Conservation (phyloP, 2,329 filamentous ascomycete genomes). For the Aureobasidium sp. region DNA sequence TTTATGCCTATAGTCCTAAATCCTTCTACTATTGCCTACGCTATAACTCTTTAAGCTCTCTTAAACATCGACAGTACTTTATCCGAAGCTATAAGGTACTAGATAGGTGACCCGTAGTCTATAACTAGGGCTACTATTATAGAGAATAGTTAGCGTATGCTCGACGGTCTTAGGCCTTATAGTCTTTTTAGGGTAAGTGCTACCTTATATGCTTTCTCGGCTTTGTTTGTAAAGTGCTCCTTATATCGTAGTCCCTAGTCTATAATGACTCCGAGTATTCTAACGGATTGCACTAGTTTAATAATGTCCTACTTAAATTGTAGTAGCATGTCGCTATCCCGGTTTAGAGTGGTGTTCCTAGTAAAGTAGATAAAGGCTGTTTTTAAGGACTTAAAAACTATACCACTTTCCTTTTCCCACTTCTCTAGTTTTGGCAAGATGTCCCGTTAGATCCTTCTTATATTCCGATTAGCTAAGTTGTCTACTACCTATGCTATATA, state of each 20-base stretch:
- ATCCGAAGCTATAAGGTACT: neutral
- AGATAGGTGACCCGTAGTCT: constrained; percentile 17
- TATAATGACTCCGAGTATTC: neutral
- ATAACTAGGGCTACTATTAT: constrained; percentile 16
- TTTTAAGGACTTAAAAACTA: constrained; percentile 28
- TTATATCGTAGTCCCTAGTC: neutral
- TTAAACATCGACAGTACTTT: neutral
- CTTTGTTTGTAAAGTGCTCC: neutral
- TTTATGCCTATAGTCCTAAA: neutral
- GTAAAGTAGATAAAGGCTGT: constrained; percentile 29
- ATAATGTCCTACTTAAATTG: neutral
- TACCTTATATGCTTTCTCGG: constrained; percentile 7
- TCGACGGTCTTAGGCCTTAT: constrained; percentile 15
- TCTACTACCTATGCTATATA: constrained; percentile 21
- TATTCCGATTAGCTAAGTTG: constrained; percentile 16
- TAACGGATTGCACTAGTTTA: neutral
- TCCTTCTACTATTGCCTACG: neutral
- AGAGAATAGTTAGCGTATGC: constrained; percentile 16
- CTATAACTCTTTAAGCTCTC: neutral
- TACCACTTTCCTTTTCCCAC: constrained; percentile 20
- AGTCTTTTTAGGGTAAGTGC: too few relatives aligned
- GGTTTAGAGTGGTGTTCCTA: neutral
- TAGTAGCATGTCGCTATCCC: neutral
- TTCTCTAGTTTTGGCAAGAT: constrained; percentile 14
- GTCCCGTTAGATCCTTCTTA: constrained; percentile 15